A percentile compares a stretch with the other conserved stretches of the same genome.
phyloP scores from a whole-genome alignment of 345 rosid species.

The Populus simonii region DNA sequence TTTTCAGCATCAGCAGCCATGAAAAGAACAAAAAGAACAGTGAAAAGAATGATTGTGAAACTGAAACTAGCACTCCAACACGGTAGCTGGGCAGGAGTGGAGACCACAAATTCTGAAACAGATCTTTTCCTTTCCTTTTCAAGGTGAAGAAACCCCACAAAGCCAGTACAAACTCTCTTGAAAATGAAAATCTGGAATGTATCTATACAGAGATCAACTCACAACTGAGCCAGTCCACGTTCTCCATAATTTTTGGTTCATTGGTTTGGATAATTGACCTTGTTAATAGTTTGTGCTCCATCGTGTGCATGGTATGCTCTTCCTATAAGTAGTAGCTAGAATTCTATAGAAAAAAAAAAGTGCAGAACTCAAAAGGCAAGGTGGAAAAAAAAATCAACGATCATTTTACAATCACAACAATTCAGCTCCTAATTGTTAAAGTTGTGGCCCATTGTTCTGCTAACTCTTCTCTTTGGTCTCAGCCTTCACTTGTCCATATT shows the following conservation, averaged over 20 bases:
- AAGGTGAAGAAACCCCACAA: neutral
- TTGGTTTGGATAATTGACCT: neutral
- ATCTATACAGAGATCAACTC: neutral
- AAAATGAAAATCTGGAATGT: neutral
- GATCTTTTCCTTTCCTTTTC: neutral
- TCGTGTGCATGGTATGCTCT: neutral
- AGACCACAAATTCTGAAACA: neutral
- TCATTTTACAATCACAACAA: conserved; percentile 22
- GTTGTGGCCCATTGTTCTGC: neutral
- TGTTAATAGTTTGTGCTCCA: neutral
- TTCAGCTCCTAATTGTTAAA: conserved; percentile 6
- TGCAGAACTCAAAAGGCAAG: conserved; percentile 2
- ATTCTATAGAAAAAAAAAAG: neutral
- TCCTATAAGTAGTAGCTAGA: neutral
- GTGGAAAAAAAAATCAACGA: neutral
- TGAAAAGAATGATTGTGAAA: neutral
- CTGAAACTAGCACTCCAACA: neutral
- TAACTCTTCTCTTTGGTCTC: conserved; percentile 12
- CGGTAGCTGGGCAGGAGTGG: neutral
- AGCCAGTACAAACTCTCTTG: neutral
- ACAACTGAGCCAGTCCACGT: neutral
- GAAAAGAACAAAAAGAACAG: neutral
- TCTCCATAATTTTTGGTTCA: neutral
- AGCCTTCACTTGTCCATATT: neutral
- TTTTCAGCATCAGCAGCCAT: neutral